Evolutionary conservation across 2,329 filamentous ascomycete species (phyloP).

Genomic region (Cucurbitaria berberidis): DNA sequence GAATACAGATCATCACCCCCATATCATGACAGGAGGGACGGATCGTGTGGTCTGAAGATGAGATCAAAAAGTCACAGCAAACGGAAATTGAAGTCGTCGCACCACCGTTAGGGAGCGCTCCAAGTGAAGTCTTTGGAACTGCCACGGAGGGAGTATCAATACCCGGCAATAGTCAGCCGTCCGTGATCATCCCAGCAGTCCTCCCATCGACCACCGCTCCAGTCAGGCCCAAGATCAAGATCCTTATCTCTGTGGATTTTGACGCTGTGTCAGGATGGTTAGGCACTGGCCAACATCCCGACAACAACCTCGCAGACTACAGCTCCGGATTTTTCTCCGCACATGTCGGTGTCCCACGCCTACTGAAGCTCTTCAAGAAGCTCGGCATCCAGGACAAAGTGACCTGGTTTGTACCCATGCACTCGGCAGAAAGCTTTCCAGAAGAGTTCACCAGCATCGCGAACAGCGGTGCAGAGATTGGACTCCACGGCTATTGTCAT

Average conservation of each 20-base stretch:
- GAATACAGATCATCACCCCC: no score
- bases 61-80: constrained; percentile 31
- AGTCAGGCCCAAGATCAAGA: constrained; percentile 44
- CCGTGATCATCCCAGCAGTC: neutral
- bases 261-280: constrained; percentile 67
- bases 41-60: constrained; percentile 57
- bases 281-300: constrained; percentile 60
- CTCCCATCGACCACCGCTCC: neutral
- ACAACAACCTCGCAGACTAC: constrained; percentile 63
- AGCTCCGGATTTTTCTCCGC: constrained; percentile 63
- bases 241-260: constrained; percentile 57
- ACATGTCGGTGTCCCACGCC: constrained; percentile 62
- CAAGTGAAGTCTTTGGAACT: constrained; percentile 14
- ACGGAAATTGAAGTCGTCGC: constrained; percentile 1
- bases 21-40: no score
- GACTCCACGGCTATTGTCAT: constrained; percentile 58
- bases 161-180: constrained; percentile 1
- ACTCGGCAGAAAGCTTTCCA: constrained; percentile 65
- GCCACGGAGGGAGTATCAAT: constrained; percentile 16
- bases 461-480: constrained; percentile 61
- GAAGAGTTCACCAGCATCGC: constrained; percentile 58
- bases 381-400: constrained; percentile 59
- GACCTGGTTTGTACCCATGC: constrained; percentile 67
- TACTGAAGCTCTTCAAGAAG: constrained; percentile 61
- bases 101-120: neutral